phyloP scores from a whole-genome alignment of 176 grass and related monocot species.

The Triticum dicoccoides region DNA sequence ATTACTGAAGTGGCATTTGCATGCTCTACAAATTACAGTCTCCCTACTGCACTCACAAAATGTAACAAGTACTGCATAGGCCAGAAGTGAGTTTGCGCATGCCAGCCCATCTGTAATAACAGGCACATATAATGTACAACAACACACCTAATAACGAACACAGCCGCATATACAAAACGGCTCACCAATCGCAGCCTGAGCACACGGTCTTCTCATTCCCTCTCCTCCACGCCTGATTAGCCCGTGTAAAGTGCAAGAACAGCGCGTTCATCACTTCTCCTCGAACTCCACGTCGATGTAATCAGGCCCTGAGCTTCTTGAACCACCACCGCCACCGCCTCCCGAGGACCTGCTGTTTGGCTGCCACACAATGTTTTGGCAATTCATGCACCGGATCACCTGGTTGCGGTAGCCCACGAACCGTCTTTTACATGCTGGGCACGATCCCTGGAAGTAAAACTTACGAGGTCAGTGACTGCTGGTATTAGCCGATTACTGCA shows the following conservation, averaged over 20 bases:
- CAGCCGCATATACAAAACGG: not conserved
- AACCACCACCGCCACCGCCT: slow-evolving; percentile 30
- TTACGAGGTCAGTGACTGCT: slow-evolving; percentile 4
- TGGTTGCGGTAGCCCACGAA: slow-evolving; percentile 80
- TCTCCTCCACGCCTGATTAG: not conserved
- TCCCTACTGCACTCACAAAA: not conserved
- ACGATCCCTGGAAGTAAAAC: slow-evolving; percentile 65
- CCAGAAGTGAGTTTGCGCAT: not conserved
- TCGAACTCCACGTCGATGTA: slow-evolving; percentile 91
- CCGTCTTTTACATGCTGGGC: slow-evolving; percentile 77
- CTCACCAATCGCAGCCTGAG: not conserved
- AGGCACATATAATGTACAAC: slow-evolving; percentile 33
- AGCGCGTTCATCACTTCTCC: slow-evolving; percentile 58
- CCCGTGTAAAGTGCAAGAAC: not conserved
- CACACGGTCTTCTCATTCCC: not conserved
- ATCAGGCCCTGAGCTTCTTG: slow-evolving; percentile 62
- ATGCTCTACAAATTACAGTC: not conserved
- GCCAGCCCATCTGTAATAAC: not conserved
- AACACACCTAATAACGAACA: not conserved
- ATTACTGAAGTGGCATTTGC: not conserved
- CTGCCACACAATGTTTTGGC: slow-evolving; percentile 94
- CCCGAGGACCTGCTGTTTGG: slow-evolving; percentile 59
- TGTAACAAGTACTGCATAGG: not conserved
- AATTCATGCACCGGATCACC: slow-evolving; percentile 82
- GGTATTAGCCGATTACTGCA: not conserved